A percentile compares a stretch with the other conserved stretches of the same genome.
Conservation (phyloP, 78 protist genomes). For the Dictyostelium citrinum region DNA sequence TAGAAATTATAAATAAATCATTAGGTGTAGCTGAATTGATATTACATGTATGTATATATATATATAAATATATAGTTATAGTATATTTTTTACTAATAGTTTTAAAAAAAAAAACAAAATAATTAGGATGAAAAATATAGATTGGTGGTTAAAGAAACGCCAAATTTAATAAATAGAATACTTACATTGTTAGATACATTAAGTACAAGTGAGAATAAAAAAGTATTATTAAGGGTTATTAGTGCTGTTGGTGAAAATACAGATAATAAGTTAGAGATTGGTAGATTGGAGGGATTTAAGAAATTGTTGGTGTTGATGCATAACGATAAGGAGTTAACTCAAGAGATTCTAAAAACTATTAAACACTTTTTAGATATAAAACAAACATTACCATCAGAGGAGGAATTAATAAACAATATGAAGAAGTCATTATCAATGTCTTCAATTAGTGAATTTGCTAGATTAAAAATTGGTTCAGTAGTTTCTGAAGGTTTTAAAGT, state of each 20-base stretch:
- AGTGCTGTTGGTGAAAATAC: conserved; percentile 72
- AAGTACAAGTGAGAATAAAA: conserved; percentile 53
- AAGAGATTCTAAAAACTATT: conserved; percentile 46
- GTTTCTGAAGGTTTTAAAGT: conserved; percentile 73
- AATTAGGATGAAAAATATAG: conserved; percentile 75
- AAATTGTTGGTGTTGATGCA: conserved; percentile 57
- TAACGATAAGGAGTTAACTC: conserved; percentile 59
- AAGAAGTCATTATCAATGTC: conserved; percentile 67
- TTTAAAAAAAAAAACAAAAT: no score
- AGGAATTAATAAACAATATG: conserved; percentile 49
- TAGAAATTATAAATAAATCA: conserved; percentile 46
- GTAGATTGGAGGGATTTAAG: conserved; percentile 69
- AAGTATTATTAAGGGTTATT: conserved; percentile 51
- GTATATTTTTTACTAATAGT: background rate
- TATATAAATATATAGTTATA: background rate
- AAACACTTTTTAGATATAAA: conserved; percentile 66
- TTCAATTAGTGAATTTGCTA: conserved; percentile 70
- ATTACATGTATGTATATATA: conserved; percentile 58
- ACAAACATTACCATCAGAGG: conserved; percentile 23
- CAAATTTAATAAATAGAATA: conserved; percentile 50
- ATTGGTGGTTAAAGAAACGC: conserved; percentile 67
- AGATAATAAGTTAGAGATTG: conserved; percentile 64
- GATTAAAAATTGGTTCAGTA: conserved; percentile 64
- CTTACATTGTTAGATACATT: conserved; percentile 56
- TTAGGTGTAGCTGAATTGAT: conserved; percentile 71